These are phyloP conservation scores for Russula olivacea DNA, from an alignment of 768 basidiomycete species.

Conservation along the genomic window DNA sequence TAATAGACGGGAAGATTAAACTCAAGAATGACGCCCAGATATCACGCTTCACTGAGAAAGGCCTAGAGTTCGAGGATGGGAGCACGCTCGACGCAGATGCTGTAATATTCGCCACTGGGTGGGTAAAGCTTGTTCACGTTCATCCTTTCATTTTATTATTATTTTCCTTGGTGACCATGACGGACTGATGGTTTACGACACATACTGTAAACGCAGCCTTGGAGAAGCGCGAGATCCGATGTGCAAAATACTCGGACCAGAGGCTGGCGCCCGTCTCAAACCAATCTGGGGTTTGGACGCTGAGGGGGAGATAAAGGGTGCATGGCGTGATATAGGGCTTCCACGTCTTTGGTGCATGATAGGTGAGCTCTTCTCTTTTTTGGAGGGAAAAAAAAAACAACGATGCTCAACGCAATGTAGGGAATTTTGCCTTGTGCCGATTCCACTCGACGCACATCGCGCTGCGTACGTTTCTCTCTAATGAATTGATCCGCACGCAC, in stretches of 20 bases:
- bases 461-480: constrained; percentile 43
- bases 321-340: constrained; percentile 46
- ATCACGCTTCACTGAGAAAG: constrained; percentile 35
- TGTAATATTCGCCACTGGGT: constrained; percentile 46
- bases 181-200: background rate
- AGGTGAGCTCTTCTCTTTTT: constrained; percentile 35
- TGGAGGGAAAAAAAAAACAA: background rate
- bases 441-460: constrained; percentile 66
- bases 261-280: constrained; percentile 41
- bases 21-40: constrained; percentile 42
- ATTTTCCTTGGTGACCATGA: background rate
- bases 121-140: constrained; percentile 2
- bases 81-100: constrained; percentile 44
- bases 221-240: constrained; percentile 41
- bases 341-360: constrained; percentile 54
- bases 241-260: constrained; percentile 42
- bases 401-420: constrained; percentile 26
- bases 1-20: constrained; percentile 45
- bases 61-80: constrained; percentile 39
- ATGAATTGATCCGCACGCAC: background rate
- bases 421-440: constrained; percentile 54
- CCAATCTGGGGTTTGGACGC: constrained; percentile 60
- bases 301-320: constrained; percentile 55
- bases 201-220: constrained; percentile 35
- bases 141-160: background rate